Percentiles rank a stretch among this genome's conserved stretches.
phyloP scores from a whole-genome alignment of 129 eudicot species.

The Dittrichia graveolens region DNA sequence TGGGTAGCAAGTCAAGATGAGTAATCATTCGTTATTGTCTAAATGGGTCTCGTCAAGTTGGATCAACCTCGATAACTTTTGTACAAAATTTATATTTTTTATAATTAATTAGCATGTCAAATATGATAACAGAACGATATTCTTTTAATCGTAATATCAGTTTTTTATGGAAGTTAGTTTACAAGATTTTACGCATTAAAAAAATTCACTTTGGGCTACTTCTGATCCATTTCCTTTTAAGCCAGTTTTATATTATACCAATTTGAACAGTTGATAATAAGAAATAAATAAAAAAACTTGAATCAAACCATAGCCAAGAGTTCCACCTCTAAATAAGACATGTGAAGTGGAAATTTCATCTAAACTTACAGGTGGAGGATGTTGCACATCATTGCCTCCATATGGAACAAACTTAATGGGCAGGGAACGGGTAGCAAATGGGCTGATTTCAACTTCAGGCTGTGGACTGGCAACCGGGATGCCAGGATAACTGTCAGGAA shows the following conservation, averaged over 20 bases:
- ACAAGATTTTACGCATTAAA: not conserved
- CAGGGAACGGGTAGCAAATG: slow-evolving; percentile 47
- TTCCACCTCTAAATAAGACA: not conserved
- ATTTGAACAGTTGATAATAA: not conserved
- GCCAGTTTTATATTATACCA: not conserved
- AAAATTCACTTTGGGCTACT: not conserved
- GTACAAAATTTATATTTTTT: not conserved
- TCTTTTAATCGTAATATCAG: too few species aligned
- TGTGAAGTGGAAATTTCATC: not conserved
- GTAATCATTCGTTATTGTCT: not conserved
- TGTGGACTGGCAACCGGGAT: slow-evolving; percentile 47
- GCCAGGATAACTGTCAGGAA: slow-evolving; percentile 43
- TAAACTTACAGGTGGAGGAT: slow-evolving; percentile 66
- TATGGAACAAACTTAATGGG: slow-evolving; percentile 61
- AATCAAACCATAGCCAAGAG: not conserved
- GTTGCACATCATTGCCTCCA: slow-evolving; percentile 55
- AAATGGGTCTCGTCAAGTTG: not conserved
- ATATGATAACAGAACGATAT: not conserved
- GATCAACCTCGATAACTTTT: not conserved
- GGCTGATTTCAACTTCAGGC: slow-evolving; percentile 58
- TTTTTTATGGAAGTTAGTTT: not conserved
- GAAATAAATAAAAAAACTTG: too few species aligned
- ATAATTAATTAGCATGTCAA: not conserved
- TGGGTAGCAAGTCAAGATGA: not conserved
- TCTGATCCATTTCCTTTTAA: not conserved